A percentile compares a stretch with the other conserved stretches of the same genome.
Conservation (phyloP, 139 green algal genomes). For the Chlamydomonas asymmetrica region DNA sequence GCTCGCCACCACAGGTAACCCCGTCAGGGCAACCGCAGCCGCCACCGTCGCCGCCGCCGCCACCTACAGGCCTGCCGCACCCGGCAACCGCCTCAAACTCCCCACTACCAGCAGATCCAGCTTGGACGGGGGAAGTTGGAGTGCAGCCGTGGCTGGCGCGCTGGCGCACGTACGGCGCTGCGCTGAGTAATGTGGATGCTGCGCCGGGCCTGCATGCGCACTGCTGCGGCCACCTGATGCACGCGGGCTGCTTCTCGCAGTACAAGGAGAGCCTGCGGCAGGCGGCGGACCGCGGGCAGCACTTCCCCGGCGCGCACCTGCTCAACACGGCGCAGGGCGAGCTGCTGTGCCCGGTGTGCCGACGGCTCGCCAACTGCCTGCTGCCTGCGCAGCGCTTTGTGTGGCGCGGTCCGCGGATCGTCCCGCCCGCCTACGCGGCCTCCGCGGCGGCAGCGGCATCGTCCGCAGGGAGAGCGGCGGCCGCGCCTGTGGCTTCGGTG, state of each 20-base stretch:
- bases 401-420: neutral
- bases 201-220: constrained; percentile 8
- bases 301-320: constrained; percentile 14
- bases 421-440: neutral
- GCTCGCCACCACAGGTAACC: too few relatives aligned
- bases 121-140: too few relatives aligned
- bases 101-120: too few relatives aligned
- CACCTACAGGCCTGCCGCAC: too few relatives aligned
- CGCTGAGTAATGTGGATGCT: constrained; percentile 13
- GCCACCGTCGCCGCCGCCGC: too few relatives aligned
- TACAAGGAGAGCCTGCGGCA: neutral
- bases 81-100: too few relatives aligned
- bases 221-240: constrained; percentile 30
- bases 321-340: constrained; percentile 15
- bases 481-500: neutral
- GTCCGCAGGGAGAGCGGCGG: neutral
- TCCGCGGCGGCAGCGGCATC: neutral
- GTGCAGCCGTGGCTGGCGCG: constrained; percentile 5
- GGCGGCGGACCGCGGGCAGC: neutral
- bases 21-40: too few relatives aligned
- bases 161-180: neutral
- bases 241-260: constrained; percentile 8
- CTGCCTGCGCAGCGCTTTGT: constrained; percentile 27
- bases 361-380: constrained; percentile 41
- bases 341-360: constrained; percentile 44